A percentile compares a stretch with the other conserved stretches of the same genome.
Evolutionary conservation across 2,329 filamentous ascomycete genomes (phyloP).

Genomic region (Fusarium scirpi): DNA sequence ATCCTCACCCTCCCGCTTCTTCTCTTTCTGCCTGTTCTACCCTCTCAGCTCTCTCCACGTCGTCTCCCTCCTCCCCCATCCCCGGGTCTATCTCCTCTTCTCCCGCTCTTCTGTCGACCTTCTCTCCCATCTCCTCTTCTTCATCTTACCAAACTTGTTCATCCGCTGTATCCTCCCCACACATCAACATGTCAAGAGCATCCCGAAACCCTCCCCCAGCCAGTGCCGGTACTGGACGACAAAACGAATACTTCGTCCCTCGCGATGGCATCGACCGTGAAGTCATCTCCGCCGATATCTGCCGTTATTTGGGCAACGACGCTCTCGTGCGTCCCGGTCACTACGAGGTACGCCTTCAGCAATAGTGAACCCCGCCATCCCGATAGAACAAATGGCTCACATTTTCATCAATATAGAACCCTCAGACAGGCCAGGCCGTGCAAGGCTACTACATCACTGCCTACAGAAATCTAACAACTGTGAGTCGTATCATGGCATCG

Average conservation of each 20-base stretch:
- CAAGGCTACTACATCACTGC: conserved; percentile 83
- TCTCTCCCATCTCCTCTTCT: conserved; percentile 33
- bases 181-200: conserved; percentile 55
- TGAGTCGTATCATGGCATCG: conserved; percentile 58
- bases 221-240: conserved; percentile 59
- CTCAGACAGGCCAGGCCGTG: conserved; percentile 68
- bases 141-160: conserved; percentile 39
- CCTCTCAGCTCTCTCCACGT: conserved; percentile 37
- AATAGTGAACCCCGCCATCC: conserved; percentile 5
- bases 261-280: conserved; percentile 85
- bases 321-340: conserved; percentile 80
- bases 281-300: conserved; percentile 87
- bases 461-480: conserved; percentile 82
- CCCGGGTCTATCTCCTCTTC: conserved; percentile 35
- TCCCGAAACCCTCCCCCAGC: conserved; percentile 54
- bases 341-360: conserved; percentile 69
- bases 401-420: conserved; percentile 57
- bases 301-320: conserved; percentile 85
- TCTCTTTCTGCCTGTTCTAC: conserved; percentile 42
- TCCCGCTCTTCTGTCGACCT: conserved; percentile 38
- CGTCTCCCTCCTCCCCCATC: conserved; percentile 39
- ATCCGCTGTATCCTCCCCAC: conserved; percentile 35
- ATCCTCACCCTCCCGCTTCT: conserved; percentile 44
- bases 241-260: conserved; percentile 85
- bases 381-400: conserved; percentile 45